Evolutionary conservation across 805 yeast genomes (phyloP), one percentile per base, ranked within the genome.

Genomic region (Ogataea nonfermentans): DNA sequence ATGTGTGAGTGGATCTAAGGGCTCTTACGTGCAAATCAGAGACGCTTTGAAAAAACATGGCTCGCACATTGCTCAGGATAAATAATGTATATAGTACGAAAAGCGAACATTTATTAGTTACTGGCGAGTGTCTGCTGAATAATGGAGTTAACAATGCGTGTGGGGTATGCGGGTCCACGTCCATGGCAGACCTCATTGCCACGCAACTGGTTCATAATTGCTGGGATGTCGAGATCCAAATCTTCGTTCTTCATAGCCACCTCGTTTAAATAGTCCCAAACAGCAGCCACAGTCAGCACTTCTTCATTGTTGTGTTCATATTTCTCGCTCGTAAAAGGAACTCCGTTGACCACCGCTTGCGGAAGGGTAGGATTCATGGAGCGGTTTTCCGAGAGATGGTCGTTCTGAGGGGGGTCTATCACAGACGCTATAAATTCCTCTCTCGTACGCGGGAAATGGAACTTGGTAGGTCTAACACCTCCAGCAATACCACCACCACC

Each of bases 1-100:
- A 25, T 81, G 84, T 44, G 86, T 93, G 31, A 88, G 96, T 24
- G 99, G 99, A 14, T 82, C 97, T 32, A 81, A 75, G 24, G 89
- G 90, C 32, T 63, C 83, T 2, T 78, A 68, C 57, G 84, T 93
- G 38, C 81, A 71, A 59, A 72, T 93, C 44, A 76, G 81, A 51
- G 98, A 93, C 65, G 83, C 97, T 17, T 74, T 84, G 51, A 81
- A 79, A 38, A 50, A 54, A 44, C 37, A 53, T 32, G 66, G 66
- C 31, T 47, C 52, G 28, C 63, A 59, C 41, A 43, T 60, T 16
- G 12, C 25, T n/a, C 32, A 32, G 25, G 31, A 31, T 26, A 31
- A 19, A 17, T 16, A 37, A 26, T 24, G 13, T 19, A 19, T 19
- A 19, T 19, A 25, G n/a, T 14, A 29, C 25, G 31, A 19, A 30